Evolutionary conservation across 2,329 filamentous ascomycete genomes (phyloP).

Genomic region (Colletotrichum scovillei): DNA sequence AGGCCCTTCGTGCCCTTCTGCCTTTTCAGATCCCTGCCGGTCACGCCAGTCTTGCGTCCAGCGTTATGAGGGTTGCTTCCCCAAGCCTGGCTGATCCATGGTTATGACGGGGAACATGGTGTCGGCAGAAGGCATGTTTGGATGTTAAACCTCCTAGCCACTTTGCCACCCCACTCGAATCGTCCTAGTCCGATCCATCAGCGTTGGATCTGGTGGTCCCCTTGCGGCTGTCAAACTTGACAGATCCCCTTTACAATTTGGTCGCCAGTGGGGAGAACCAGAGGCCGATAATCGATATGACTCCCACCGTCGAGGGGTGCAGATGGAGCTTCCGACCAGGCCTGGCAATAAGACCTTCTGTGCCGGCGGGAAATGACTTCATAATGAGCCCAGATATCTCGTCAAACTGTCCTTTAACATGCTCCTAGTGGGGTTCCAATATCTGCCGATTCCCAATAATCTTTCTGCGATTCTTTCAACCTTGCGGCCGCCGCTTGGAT

Average conservation of each 20-base stretch:
- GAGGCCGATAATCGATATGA: slow-evolving; percentile 13
- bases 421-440: slow-evolving; percentile 13
- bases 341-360: slow-evolving; percentile 2
- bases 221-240: slow-evolving; percentile 37
- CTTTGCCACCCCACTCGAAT: slow-evolving; percentile 32
- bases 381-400: slow-evolving; percentile 34
- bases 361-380: slow-evolving; percentile 26
- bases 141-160: slow-evolving; percentile 30
- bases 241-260: slow-evolving; percentile 35
- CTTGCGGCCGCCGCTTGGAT: slow-evolving; percentile 9
- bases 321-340: neutral
- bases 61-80: slow-evolving; percentile 23
- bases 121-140: slow-evolving; percentile 32
- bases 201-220: slow-evolving; percentile 34
- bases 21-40: slow-evolving; percentile 13
- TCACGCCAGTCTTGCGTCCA: slow-evolving; percentile 34
- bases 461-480: slow-evolving; percentile 9
- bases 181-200: slow-evolving; percentile 34
- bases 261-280: slow-evolving; percentile 9
- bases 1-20: neutral
- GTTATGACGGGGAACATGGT: slow-evolving; percentile 18
- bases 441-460: slow-evolving; percentile 17
- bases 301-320: slow-evolving; percentile 1
- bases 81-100: slow-evolving; percentile 30
- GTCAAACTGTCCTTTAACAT: slow-evolving; percentile 5